Base-by-base conservation (phyloP, 495 filamentous ascomycete genomes). In the Neurospora sublineolata region DNA sequence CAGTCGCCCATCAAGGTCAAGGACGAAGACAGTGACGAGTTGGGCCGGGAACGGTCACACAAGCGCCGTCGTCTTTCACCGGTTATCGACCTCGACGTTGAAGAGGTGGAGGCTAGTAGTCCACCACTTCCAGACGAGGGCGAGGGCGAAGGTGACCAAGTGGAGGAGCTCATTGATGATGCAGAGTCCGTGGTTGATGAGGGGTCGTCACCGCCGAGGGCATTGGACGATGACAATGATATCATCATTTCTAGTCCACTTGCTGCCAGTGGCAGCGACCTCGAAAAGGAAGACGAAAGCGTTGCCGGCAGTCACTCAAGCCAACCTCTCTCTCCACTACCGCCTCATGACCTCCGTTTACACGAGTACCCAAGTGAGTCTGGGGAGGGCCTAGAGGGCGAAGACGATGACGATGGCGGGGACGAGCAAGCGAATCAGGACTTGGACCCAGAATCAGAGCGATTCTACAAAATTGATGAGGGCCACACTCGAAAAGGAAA, bases 1-100 rank as follows among this genome's bases (percentile, higher is more conserved):
- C 71, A 76, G 37, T 76, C 77, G 4, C 69, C 76, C 8, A 60
- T 71, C 38, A 68, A 68, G 39, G 67, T 37, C 27, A 46, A 75
- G 20, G 20, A 70, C 6, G 70, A 68, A 37, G 75, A 71, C 18
- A 12, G 27, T 3, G 71, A 71, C 1, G 70, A 67, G 1, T 27
- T 69, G 14, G 64, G 72, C 6, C 33, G 46, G 10, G 72, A 71
- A 1, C 74, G 75, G n/a, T 74, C 73, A 4, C 73, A 77, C 14
- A 81, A 80, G 69, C 71, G 79, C 5, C 72, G 78, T 10, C 74
- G 78, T 16, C 75, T 79, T 23, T 72, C 74, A 9, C 60, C 68
- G 11, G 75, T 68, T 5, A 36, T 46, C 14, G 70, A 73, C 36
- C 37, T 41, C 6, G 72, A 72, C 37, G 46, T 33, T 20, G 76